Evolutionary conservation across 225 moss, liverwort and hornwort genomes (phyloP), one percentile per base, ranked within the genome.

Genomic region (Physcomitrellopsis africana): DNA sequence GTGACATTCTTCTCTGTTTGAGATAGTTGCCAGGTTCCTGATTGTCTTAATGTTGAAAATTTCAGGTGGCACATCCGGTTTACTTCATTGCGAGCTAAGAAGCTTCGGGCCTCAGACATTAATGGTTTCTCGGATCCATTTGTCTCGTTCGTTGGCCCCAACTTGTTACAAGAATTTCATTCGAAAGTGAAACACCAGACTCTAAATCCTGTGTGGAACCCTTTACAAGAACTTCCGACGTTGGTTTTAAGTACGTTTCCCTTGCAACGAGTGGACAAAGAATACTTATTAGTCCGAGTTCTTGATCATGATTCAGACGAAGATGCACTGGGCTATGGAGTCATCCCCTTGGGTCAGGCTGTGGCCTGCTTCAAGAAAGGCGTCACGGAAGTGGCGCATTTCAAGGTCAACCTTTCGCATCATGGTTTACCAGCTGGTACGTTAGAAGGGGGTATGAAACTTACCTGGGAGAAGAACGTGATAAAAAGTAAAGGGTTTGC

Each of bases 61-160:
- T 52, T 73, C 89, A 89, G 89, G 87, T 89, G 89, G 89, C 86
- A 89, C 60, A 89, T 89, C 65, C 94, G 93, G 65, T 99, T 99
- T 69, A 92, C 94, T 44, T 90, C 94, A 55, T 78, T 99, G 70
- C 86, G 97, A 76, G 97, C 97, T 52, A 93, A 94, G 85, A 91
- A 92, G 70, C 82, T 99, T 60, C 91, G 97, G 51, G 93, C 97
- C 45, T 93, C 94, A 51, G 93, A 99, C 63, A 99, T 99, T 46
- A 99, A 93, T 80, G 97, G 97, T 66, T 94, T 93, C 56, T 99
- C 97, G 43, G 97, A 99, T 63, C 97, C 97, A 74, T 95, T 84
- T 72, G 92, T 99, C 26, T 93, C 94, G 72, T 99, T 99, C 79
- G 92, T 99, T 26, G 97, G 97, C 23, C 97, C 97, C 63, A 92